phyloP scores from a whole-genome alignment of 148 eudicot species.

The Rhododendron williamsianum region DNA sequence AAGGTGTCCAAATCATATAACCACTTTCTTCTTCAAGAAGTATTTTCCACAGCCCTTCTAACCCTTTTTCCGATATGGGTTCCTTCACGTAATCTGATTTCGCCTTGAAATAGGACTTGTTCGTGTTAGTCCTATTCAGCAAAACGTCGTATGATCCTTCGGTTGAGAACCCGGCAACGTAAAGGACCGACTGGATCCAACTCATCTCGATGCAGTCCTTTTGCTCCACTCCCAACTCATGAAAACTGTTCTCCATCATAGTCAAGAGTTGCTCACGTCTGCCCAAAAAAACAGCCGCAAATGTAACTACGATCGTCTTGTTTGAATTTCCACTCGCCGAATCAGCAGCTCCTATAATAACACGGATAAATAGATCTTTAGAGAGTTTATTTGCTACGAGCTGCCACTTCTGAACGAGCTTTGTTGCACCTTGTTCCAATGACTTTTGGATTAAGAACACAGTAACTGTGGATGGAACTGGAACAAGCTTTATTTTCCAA shows the following conservation, averaged over 20 bases:
- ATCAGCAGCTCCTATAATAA: background rate
- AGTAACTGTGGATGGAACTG: background rate
- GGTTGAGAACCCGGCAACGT: slow-evolving; percentile 12
- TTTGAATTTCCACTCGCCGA: background rate
- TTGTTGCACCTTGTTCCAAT: background rate
- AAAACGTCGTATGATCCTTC: slow-evolving; percentile 19
- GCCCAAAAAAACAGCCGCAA: slow-evolving; percentile 29
- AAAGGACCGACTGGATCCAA: slow-evolving; percentile 20
- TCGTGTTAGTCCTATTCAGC: slow-evolving; percentile 13
- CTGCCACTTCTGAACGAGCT: slow-evolving; percentile 5
- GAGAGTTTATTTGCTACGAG: background rate
- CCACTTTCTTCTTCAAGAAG: slow-evolving; percentile 30
- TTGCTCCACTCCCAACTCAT: slow-evolving; percentile 24
- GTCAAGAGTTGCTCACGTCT: slow-evolving; percentile 13
- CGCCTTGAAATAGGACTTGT: slow-evolving; percentile 25
- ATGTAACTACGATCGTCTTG: slow-evolving; percentile 15
- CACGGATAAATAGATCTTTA: background rate
- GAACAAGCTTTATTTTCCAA: slow-evolving; percentile 18
- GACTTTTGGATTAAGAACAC: background rate
- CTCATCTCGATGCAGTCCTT: slow-evolving; percentile 16
- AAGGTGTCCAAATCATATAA: slow-evolving; percentile 27
- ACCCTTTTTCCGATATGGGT: slow-evolving; percentile 23
- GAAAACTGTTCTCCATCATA: slow-evolving; percentile 25
- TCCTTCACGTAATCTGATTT: slow-evolving; percentile 22
- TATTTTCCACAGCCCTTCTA: background rate